Percentiles rank a stretch among this genome's conserved stretches.
phyloP scores from a whole-genome alignment of 75 land plant species.

The Cunninghamia lanceolata region DNA sequence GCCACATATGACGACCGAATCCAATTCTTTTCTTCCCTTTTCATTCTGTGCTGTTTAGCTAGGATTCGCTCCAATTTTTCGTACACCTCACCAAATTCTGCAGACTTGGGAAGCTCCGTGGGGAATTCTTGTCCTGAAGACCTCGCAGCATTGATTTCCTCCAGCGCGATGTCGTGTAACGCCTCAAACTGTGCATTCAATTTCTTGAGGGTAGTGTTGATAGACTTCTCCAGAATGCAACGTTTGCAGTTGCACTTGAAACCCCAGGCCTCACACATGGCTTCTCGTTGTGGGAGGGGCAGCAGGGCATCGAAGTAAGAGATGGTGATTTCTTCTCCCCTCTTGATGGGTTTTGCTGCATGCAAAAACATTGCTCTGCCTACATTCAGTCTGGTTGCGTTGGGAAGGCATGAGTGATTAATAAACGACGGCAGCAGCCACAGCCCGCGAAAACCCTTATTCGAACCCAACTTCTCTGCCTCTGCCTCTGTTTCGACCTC shows the following conservation, averaged over 20 bases:
- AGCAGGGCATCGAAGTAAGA: slow-evolving; percentile 27
- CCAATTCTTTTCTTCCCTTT: neutral
- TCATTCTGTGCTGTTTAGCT: neutral
- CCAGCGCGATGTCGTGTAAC: neutral
- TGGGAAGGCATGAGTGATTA: slow-evolving; percentile 33
- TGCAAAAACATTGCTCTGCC: slow-evolving; percentile 24
- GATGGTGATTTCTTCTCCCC: slow-evolving; percentile 20
- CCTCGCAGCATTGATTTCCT: neutral
- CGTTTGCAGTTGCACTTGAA: slow-evolving; percentile 35
- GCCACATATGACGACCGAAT: neutral
- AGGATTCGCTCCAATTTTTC: neutral
- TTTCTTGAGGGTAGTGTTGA: neutral
- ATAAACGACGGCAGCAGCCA: slow-evolving; percentile 32
- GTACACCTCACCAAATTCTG: neutral
- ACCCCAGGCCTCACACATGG: slow-evolving; percentile 26
- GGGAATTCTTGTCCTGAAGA: neutral
- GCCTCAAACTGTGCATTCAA: neutral
- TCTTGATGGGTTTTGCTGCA: slow-evolving; percentile 12
- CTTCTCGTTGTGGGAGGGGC: slow-evolving; percentile 21
- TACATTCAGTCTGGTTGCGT: slow-evolving; percentile 12
- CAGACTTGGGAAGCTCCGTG: neutral
- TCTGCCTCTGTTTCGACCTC: too few relatives aligned
- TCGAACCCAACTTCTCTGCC: too few relatives aligned
- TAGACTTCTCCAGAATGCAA: slow-evolving; percentile 12
- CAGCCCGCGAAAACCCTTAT: slow-evolving; percentile 9